Conservation (phyloP, 2,329 filamentous ascomycete species). For the Penicillium paneum region DNA sequence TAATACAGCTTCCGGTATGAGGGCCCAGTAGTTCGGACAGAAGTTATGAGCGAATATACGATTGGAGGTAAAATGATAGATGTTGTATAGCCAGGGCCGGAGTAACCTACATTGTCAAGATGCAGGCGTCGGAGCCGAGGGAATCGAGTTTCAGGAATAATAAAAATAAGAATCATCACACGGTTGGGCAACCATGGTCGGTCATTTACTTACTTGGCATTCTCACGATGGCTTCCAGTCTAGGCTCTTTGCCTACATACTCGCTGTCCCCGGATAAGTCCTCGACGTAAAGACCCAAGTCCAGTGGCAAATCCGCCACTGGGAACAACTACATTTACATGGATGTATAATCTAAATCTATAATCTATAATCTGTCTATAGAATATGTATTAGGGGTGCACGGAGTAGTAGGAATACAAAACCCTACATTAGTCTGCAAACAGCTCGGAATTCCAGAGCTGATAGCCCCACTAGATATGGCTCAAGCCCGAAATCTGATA, state of each 20-base stretch:
- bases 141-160: neutral
- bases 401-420: neutral
- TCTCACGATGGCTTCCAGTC: neutral
- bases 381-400: neutral
- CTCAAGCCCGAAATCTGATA: neutral
- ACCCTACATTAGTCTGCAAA: neutral
- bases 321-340: neutral
- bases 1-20: neutral
- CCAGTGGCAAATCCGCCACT: conserved; percentile 3
- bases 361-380: neutral
- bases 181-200: conserved; percentile 8
- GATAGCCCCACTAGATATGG: conserved; percentile 1
- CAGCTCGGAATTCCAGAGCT: neutral
- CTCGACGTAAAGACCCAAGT: conserved; percentile 3
- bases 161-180: neutral
- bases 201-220: neutral
- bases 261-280: neutral
- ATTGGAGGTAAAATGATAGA: neutral
- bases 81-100: neutral
- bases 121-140: neutral
- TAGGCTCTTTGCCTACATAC: neutral
- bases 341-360: neutral
- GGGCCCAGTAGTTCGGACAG: neutral
- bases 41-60: neutral
- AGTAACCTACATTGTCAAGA: neutral